phyloP scores from a whole-genome alignment of 768 basidiomycete species.

The Rhodotorula sphaerocarpa region DNA sequence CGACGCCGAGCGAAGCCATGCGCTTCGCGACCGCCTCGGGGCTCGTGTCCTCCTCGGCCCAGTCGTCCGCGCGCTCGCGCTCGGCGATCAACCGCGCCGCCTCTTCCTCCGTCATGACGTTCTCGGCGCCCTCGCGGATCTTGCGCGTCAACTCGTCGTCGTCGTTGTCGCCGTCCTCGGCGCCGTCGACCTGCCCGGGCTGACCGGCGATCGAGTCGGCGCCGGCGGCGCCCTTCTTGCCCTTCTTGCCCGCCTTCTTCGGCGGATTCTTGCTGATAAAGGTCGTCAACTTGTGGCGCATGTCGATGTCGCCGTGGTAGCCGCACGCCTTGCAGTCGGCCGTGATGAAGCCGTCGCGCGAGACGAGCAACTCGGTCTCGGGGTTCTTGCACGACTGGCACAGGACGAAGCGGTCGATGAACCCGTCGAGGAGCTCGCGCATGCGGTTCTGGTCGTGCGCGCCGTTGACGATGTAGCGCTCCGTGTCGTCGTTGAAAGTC shows the following conservation, averaged over 20 bases:
- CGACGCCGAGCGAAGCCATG: constrained; percentile 48
- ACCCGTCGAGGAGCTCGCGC: constrained; percentile 86
- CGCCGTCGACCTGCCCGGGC: constrained; percentile 48
- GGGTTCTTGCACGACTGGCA: constrained; percentile 98
- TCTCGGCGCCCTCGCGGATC: constrained; percentile 82
- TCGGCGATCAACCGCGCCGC: constrained; percentile 49
- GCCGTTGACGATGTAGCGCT: constrained; percentile 97
- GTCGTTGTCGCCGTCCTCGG: constrained; percentile 48
- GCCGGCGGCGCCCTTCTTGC: constrained; percentile 40
- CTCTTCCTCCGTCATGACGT: constrained; percentile 46
- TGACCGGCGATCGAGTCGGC: constrained; percentile 38
- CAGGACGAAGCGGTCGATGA: constrained; percentile 98
- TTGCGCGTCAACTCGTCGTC: constrained; percentile 72
- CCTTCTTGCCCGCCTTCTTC: constrained; percentile 53
- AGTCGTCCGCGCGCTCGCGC: constrained; percentile 60
- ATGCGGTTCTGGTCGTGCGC: constrained; percentile 85
- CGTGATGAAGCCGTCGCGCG: constrained; percentile 79
- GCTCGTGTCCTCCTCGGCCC: constrained; percentile 78
- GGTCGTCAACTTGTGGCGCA: constrained; percentile 91
- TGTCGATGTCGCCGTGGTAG: constrained; percentile 79
- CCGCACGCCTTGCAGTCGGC: constrained; percentile 99
- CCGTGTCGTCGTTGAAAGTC: constrained; percentile 89
- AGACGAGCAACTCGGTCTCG: constrained; percentile 88
- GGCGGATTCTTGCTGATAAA: constrained; percentile 98
- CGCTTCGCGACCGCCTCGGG: constrained; percentile 79